A percentile compares a stretch with the other conserved stretches of the same genome.
These are phyloP conservation scores for Aotearoamyces nothofagi DNA, from an alignment of 2,329 filamentous ascomycete genomes.

Conservation along the genomic window DNA sequence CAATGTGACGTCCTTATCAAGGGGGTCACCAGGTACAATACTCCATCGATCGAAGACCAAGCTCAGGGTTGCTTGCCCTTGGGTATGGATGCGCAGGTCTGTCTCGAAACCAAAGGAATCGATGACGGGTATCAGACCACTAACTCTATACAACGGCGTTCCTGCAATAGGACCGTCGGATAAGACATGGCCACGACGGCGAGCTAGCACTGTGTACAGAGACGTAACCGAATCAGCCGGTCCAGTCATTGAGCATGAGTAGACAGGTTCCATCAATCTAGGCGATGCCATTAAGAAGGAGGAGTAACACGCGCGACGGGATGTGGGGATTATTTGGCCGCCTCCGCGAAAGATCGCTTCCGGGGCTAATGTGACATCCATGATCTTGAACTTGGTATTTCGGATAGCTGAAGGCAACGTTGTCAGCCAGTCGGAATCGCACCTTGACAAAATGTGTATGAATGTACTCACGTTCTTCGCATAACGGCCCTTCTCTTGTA, in stretches of 20 bases:
- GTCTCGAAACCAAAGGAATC: conserved; percentile 98
- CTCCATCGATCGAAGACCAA: conserved; percentile 94
- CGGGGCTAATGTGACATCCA: conserved; percentile 70
- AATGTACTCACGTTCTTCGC: conserved; percentile 74
- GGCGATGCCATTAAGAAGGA: conserved; percentile 96
- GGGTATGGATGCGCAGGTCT: conserved; percentile 87
- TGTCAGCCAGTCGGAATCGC: conserved; percentile 16
- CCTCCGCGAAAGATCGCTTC: conserved; percentile 92
- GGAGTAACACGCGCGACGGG: conserved; percentile 83
- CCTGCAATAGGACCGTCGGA: conserved; percentile 90
- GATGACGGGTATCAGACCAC: conserved; percentile 85
- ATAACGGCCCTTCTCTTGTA: conserved; percentile 84
- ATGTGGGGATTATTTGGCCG: conserved; percentile 93
- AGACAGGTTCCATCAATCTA: conserved; percentile 91
- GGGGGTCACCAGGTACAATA: conserved; percentile 86
- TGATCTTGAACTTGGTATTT: conserved; percentile 95
- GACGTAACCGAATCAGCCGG: conserved; percentile 78
- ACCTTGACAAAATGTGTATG: conserved; percentile 3
- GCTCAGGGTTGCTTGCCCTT: conserved; percentile 79
- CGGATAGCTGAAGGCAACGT: conserved; percentile 54
- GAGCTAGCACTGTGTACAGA: conserved; percentile 81
- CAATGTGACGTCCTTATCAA: conserved; percentile 74
- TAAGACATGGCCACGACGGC: conserved; percentile 80
- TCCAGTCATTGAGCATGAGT: conserved; percentile 83
- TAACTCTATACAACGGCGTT: conserved; percentile 84